These are phyloP conservation scores for Amesomyces nigricolor DNA, from an alignment of 2,329 filamentous ascomycete genomes.

Conservation along the genomic window DNA sequence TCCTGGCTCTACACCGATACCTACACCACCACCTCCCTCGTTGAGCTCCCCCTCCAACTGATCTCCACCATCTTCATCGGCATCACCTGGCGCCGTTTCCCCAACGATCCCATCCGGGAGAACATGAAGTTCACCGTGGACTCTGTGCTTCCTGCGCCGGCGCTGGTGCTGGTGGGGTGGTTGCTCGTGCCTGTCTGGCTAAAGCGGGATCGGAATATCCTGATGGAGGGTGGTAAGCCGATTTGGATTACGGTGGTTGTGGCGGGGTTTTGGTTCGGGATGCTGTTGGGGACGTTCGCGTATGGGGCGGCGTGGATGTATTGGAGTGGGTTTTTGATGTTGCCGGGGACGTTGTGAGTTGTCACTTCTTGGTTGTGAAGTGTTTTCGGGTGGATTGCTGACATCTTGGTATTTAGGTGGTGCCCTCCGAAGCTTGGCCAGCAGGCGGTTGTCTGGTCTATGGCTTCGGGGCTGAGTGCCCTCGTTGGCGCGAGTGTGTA, in stretches of 20 bases:
- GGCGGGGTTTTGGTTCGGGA: too few relatives aligned
- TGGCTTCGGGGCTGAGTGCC: background rate
- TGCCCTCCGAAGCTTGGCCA: background rate
- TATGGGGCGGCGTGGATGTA: background rate
- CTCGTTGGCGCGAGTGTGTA: background rate
- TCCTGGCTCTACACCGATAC: background rate
- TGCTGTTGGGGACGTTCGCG: background rate
- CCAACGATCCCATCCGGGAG: conserved; percentile 1
- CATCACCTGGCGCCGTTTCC: background rate
- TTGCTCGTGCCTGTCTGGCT: background rate
- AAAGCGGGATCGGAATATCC: background rate
- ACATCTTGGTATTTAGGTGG: background rate
- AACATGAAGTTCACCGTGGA: background rate
- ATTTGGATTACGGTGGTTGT: too few relatives aligned
- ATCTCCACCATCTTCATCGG: background rate
- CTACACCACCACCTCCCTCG: background rate
- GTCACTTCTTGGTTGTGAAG: background rate
- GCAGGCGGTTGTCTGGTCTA: background rate
- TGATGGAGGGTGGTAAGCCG: background rate
- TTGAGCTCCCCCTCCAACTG: background rate
- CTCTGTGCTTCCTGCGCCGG: background rate
- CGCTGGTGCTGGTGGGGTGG: background rate
- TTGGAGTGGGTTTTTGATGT: background rate
- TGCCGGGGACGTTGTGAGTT: background rate
- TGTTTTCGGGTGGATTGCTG: background rate